Evolutionary conservation across 2,329 filamentous ascomycete genomes (phyloP).

Genomic region (Pseudogymnoascus sp.): DNA sequence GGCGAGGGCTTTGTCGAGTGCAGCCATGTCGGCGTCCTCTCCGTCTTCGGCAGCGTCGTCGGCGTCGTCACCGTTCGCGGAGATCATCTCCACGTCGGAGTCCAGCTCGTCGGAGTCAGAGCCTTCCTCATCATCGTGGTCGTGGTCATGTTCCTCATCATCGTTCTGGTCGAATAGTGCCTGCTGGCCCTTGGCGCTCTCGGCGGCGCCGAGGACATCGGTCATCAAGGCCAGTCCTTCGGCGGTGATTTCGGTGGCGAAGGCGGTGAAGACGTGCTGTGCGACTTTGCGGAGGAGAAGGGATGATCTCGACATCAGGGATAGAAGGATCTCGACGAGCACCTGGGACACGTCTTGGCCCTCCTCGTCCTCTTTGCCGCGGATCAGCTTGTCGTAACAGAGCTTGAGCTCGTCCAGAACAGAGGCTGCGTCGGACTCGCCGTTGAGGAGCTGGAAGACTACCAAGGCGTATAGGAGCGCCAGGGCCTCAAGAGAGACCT

Average conservation of each 20-base stretch:
- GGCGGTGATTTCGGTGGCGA: conserved; percentile 64
- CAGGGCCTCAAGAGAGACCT: conserved; percentile 47
- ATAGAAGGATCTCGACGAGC: conserved; percentile 80
- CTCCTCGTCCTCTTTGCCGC: conserved; percentile 40
- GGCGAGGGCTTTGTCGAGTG: conserved; percentile 62
- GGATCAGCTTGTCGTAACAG: conserved; percentile 57
- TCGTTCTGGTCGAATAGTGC: conserved; percentile 71
- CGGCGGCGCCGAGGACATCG: conserved; percentile 67
- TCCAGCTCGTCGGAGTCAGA: conserved; percentile 28
- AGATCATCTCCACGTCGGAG: conserved; percentile 42
- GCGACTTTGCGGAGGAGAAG: conserved; percentile 77
- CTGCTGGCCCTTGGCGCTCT: conserved; percentile 74
- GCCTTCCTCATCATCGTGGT: conserved; percentile 33
- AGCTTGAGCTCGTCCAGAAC: conserved; percentile 74
- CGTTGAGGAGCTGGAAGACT: conserved; percentile 82
- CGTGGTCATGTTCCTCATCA: conserved; percentile 42
- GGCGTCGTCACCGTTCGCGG: conserved; percentile 36
- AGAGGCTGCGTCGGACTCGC: conserved; percentile 75
- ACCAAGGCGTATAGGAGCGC: conserved; percentile 76
- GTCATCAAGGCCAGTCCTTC: conserved; percentile 58
- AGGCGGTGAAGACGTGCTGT: conserved; percentile 78
- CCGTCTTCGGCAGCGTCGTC: conserved; percentile 33
- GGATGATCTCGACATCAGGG: conserved; percentile 79
- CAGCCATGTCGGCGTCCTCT: conserved; percentile 33
- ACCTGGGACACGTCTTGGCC: conserved; percentile 54